A percentile compares a stretch with the other conserved stretches of the same genome.
phyloP scores from a whole-genome alignment of 495 filamentous ascomycete genomes.

The Podospora conica region DNA sequence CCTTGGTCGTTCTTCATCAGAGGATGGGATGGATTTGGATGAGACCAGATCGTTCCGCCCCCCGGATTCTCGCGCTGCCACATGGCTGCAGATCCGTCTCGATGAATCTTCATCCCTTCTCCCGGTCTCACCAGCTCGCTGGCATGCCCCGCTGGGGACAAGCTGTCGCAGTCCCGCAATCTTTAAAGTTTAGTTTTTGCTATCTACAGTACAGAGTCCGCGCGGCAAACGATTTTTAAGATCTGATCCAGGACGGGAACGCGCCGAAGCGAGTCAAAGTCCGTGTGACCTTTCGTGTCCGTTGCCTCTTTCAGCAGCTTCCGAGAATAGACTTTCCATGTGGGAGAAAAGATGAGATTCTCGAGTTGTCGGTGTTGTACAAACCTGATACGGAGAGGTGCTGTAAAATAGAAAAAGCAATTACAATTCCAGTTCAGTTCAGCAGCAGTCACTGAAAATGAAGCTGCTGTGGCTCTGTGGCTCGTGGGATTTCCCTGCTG shows the following conservation, averaged over 20 bases:
- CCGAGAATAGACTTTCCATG: background rate
- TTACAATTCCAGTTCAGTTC: too few relatives aligned
- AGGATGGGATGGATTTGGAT: background rate
- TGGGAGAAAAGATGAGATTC: background rate
- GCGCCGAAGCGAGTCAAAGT: constrained; percentile 5
- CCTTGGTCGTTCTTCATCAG: background rate
- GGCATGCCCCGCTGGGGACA: background rate
- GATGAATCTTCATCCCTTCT: background rate
- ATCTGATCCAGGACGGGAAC: background rate
- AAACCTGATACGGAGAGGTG: background rate
- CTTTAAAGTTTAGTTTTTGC: background rate
- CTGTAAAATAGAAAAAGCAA: background rate
- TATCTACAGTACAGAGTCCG: background rate
- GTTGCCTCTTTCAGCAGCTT: background rate
- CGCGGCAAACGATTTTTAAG: background rate
- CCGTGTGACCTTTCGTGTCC: background rate
- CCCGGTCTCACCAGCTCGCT: background rate
- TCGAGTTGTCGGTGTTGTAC: background rate
- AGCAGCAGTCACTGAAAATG: too few relatives aligned
- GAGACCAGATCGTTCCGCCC: background rate
- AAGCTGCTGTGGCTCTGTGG: too few relatives aligned
- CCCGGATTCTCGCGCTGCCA: background rate
- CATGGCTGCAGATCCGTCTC: background rate
- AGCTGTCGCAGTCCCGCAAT: background rate
- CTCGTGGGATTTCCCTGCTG: too few relatives aligned